Base-by-base conservation (phyloP, 768 basidiomycete species). In the Xerocomus potaroensis region DNA sequence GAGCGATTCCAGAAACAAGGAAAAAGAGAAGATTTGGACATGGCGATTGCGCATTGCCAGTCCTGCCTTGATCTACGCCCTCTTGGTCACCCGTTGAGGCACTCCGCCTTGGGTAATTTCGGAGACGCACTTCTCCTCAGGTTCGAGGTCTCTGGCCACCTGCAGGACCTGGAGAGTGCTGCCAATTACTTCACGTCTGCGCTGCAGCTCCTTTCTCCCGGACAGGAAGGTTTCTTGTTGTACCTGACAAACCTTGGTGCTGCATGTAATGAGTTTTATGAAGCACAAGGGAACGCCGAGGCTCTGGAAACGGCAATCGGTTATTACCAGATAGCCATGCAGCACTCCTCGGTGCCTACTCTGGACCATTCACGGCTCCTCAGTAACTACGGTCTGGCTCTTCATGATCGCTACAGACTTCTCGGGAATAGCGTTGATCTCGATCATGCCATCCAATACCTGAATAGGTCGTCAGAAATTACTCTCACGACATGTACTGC, bases 101-200 rank as follows among this genome's bases (percentile, higher is more conserved):
- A 27, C 10, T 26, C 18, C 12, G 31, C 39, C 34, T 44, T 63
- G 24, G 45, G 41, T 5, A 58, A 52, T 31, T 52, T 71, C 6
- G 66, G 55, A 8, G 49, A 35, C 37, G 48, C 56, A 0, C 46
- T 66, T 21, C 40, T 47, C 18, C 5, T 26, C 48, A 60, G 47
- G 19, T 70, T 59, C 51, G 57, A 62, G 27, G 22, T 43, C 14
- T 47, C 59, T 5, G 57, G 63, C 3, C 45, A 56, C 11, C 31
- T 47, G 16, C 45, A 49, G 38, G 64, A 69, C 43, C 27, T 71
- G 24, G 53, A 67, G 35, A 44, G 19, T 30, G 45, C 61, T 34
- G 36, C 19, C 4, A 32, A 24, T 26, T 8, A 53, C 29, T 47
- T 45, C 30, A 29, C 18, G 10, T 43, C 48, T 37, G 61, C 62